Base-by-base conservation (phyloP, 306 rosid species). In the Corylus heterophylla region DNA sequence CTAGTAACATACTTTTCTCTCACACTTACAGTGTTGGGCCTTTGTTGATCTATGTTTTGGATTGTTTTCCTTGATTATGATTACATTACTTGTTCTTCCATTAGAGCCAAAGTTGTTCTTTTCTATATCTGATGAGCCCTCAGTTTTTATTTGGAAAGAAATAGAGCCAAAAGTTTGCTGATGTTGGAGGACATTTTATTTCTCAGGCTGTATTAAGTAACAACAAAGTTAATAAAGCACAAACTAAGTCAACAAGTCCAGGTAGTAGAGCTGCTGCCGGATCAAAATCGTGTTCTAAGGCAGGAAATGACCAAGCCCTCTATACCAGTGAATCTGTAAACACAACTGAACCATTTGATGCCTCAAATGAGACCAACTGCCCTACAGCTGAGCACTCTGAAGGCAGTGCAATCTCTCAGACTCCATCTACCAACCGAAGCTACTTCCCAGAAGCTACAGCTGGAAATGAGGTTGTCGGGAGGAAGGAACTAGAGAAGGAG, bases 401-500 rank as follows among this genome's bases (percentile, higher is more conserved):
- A 79, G 76, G 52, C 55, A 62, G 79, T 72, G 78, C 81, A 83
- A 70, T 27, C 29, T 82, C 78, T 85, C 75, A 83, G 39, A 71
- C 79, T 73, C 74, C 76, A 64, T 42, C 67, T 64, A 54, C 80
- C 78, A 61, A 61, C 83, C 83, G 37, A 55, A 50, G 66, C 61
- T 50, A 25, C 45, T 62, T 10, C 22, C 42, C 78, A 31, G 75
- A 77, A 63, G 66, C 78, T 70, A 25, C 12, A 56, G 56, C 85
- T 48, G 82, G 62, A 55, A 39, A 42, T 42, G 76, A 54, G 59
- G 31, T 29, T 29, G 14, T 62, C n/a, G 74, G 76, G 80, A 82
- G 71, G 83, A 83, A 83, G 64, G 88, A 73, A 47, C 27, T 49
- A 50, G 85, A 82, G 69, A 85, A 80, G 79, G 84, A 78, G 74